phyloP scores from a whole-genome alignment of 257 asterid species.

The Solanum medicagineum region DNA sequence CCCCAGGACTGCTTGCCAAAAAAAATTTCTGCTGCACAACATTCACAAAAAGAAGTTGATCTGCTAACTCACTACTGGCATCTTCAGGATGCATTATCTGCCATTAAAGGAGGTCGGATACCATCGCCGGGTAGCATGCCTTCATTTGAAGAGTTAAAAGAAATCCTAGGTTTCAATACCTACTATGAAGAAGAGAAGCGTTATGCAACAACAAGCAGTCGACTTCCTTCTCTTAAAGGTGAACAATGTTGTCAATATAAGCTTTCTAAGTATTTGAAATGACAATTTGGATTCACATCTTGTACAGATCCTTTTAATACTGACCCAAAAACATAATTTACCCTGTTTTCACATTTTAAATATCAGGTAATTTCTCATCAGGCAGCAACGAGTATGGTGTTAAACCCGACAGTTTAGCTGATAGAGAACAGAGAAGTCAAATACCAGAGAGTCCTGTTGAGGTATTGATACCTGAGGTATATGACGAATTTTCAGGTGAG shows the following conservation, averaged over 20 bases:
- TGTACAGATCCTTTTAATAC: not conserved
- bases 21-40: not conserved
- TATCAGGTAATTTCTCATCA: slow-evolving; percentile 30
- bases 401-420: slow-evolving; percentile 15
- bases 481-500: slow-evolving; percentile 25
- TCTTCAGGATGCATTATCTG: slow-evolving; percentile 66
- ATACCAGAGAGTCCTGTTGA: slow-evolving; percentile 42
- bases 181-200: slow-evolving; percentile 72
- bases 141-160: slow-evolving; percentile 81
- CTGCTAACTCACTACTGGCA: slow-evolving; percentile 3
- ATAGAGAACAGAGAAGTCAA: slow-evolving; percentile 21
- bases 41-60: not conserved
- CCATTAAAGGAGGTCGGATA: slow-evolving; percentile 80
- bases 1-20: not conserved
- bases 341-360: slow-evolving; percentile 8
- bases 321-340: not conserved
- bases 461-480: slow-evolving; percentile 69
- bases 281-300: not conserved
- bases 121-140: slow-evolving; percentile 97
- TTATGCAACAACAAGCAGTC: slow-evolving; percentile 35
- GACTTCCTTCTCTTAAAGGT: slow-evolving; percentile 35
- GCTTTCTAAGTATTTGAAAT: not conserved
- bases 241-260: slow-evolving; percentile 1
- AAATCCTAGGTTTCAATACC: slow-evolving; percentile 62
- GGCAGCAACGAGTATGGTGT: slow-evolving; percentile 19